Evolutionary conservation across 2,329 filamentous ascomycete species (phyloP).

Genomic region (Fusarium temperatum): DNA sequence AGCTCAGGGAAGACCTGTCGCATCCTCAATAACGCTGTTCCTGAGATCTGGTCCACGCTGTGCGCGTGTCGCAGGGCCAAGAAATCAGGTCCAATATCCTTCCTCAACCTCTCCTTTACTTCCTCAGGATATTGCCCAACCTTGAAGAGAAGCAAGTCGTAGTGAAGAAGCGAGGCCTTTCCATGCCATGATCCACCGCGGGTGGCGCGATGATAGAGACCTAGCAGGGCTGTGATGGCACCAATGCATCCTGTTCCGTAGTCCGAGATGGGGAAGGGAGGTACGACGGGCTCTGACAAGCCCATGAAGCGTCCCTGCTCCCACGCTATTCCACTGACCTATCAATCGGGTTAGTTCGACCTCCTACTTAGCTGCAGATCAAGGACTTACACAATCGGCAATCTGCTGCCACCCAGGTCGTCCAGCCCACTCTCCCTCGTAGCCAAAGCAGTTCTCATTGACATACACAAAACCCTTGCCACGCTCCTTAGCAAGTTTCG

Average conservation of each 20-base stretch:
- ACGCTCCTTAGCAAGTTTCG: conserved; percentile 60
- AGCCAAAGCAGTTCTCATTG: conserved; percentile 77
- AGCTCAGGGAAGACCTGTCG: conserved; percentile 26
- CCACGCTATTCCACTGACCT: conserved; percentile 66
- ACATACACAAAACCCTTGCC: conserved; percentile 74
- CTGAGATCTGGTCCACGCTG: conserved; percentile 72
- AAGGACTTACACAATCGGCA: conserved; percentile 63
- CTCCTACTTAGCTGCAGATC: neutral
- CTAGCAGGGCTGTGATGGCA: conserved; percentile 71
- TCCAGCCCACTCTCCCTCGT: conserved; percentile 64
- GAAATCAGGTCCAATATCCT: conserved; percentile 61
- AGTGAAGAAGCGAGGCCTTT: conserved; percentile 71
- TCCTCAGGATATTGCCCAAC: conserved; percentile 64
- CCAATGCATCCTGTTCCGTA: conserved; percentile 79
- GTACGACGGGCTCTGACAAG: conserved; percentile 69
- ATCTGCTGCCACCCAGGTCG: conserved; percentile 78
- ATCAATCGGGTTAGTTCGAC: conserved; percentile 23
- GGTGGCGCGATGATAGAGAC: conserved; percentile 69
- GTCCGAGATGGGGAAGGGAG: conserved; percentile 70
- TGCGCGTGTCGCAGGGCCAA: conserved; percentile 67
- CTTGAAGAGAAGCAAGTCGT: conserved; percentile 72
- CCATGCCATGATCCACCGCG: conserved; percentile 73
- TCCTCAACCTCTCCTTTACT: conserved; percentile 62
- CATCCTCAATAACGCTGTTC: conserved; percentile 61
- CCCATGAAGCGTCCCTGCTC: conserved; percentile 71